Percentiles rank a stretch among this genome's conserved stretches.
Evolutionary conservation across 1,284 basidiomycete species (phyloP).

Genomic region (Fistulina hepatica): DNA sequence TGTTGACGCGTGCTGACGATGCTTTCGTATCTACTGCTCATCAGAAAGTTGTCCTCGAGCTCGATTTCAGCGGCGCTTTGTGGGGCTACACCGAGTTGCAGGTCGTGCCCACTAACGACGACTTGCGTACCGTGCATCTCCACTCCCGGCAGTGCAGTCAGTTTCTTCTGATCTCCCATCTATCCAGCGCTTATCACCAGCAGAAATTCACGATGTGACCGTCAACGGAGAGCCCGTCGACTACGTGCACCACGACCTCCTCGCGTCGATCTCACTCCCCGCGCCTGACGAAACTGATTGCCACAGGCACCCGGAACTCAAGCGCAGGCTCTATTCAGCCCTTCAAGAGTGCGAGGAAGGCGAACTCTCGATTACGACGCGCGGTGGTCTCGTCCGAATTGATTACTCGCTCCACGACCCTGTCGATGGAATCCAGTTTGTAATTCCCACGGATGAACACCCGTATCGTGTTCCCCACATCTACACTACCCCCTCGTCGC

Average conservation of each 20-base stretch:
- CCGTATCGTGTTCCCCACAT: slow-evolving; percentile 88
- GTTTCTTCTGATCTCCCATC: slow-evolving; percentile 22
- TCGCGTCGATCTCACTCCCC: slow-evolving; percentile 44
- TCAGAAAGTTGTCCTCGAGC: slow-evolving; percentile 85
- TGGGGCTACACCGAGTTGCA: slow-evolving; percentile 91
- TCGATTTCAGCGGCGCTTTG: slow-evolving; percentile 72
- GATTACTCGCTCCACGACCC: slow-evolving; percentile 75
- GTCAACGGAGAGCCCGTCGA: slow-evolving; percentile 60
- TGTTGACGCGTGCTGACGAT: slow-evolving; percentile 35
- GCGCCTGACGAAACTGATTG: slow-evolving; percentile 48
- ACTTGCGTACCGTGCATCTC: slow-evolving; percentile 72
- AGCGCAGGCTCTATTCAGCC: slow-evolving; percentile 85
- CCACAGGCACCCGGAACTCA: slow-evolving; percentile 87
- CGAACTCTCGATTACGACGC: slow-evolving; percentile 84
- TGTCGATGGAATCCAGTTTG: slow-evolving; percentile 80
- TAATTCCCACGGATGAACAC: slow-evolving; percentile 68
- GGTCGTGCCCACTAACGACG: slow-evolving; percentile 64
- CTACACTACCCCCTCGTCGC: slow-evolving; percentile 81
- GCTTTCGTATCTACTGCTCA: slow-evolving; percentile 66
- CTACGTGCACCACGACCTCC: slow-evolving; percentile 68
- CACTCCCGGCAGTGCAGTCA: slow-evolving; percentile 78
- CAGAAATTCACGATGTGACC: slow-evolving; percentile 67
- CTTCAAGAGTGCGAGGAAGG: slow-evolving; percentile 88
- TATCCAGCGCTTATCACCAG: slow-evolving; percentile 11
- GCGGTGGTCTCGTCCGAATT: slow-evolving; percentile 29